These are phyloP conservation scores for Maudiozyma barnettii DNA, from an alignment of 805 yeast species.

Conservation along the genomic window DNA sequence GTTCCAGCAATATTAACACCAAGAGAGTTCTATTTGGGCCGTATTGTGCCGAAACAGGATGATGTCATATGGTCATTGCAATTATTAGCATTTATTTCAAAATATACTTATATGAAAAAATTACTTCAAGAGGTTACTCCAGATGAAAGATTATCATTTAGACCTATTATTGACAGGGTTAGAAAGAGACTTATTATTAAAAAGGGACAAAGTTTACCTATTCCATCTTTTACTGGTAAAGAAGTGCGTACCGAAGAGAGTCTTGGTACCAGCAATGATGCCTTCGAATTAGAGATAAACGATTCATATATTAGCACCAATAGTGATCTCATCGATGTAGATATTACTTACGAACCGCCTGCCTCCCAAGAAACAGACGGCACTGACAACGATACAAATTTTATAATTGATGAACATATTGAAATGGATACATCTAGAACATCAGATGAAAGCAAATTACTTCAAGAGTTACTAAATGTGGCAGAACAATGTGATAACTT, in stretches of 20 bases:
- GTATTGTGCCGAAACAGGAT: slow-evolving; percentile 82
- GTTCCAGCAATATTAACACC: slow-evolving; percentile 33
- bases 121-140: slow-evolving; percentile 66
- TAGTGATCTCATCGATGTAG: not conserved
- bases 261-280: not conserved
- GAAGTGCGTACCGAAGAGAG: not conserved
- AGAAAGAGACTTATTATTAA: slow-evolving; percentile 7
- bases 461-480: slow-evolving; percentile 11
- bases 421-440: not conserved
- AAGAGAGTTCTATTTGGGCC: slow-evolving; percentile 52
- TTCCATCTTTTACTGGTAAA: not conserved
- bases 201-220: not conserved
- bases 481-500: slow-evolving; percentile 2
- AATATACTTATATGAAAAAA: slow-evolving; percentile 72
- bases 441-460: slow-evolving; percentile 5
- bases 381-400: not conserved
- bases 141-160: slow-evolving; percentile 56
- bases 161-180: slow-evolving; percentile 26
- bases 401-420: not conserved
- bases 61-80: slow-evolving; percentile 93
- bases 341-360: not conserved
- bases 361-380: not conserved
- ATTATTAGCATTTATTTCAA: slow-evolving; percentile 83
- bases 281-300: not conserved
- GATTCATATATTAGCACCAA: not conserved